These are phyloP conservation scores for Trypanosoma melophagium DNA, from an alignment of 208 protist species.

Conservation along the genomic window DNA sequence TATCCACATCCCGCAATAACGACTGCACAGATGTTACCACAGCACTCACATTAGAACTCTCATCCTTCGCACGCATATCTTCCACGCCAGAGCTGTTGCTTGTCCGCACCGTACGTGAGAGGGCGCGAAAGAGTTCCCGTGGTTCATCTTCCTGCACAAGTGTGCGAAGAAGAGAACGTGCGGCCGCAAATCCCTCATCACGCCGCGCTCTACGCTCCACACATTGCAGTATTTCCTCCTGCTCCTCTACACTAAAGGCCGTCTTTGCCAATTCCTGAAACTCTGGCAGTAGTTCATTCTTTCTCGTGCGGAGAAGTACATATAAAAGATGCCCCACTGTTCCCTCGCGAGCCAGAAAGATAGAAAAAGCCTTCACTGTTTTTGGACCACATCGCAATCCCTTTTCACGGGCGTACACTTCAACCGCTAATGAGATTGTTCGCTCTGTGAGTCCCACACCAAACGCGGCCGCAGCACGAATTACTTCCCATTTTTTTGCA, in stretches of 20 bases:
- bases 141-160: constrained; percentile 29
- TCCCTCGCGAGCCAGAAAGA: constrained; percentile 30
- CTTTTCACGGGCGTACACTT: constrained; percentile 60
- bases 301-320: constrained; percentile 53
- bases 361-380: constrained; percentile 56
- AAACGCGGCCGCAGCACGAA: constrained; percentile 32
- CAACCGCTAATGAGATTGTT: constrained; percentile 60
- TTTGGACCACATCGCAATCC: constrained; percentile 69
- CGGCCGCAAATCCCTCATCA: constrained; percentile 28
- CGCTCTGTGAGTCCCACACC: constrained; percentile 37
- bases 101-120: not conserved
- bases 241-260: constrained; percentile 34
- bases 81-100: not conserved
- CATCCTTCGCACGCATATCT: not conserved
- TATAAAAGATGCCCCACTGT: constrained; percentile 44
- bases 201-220: constrained; percentile 18
- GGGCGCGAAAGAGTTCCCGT: constrained; percentile 2
- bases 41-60: not conserved
- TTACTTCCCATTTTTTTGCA: constrained; percentile 76
- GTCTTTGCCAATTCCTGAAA: constrained; percentile 43
- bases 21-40: constrained; percentile 5
- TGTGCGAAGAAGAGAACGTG: constrained; percentile 28
- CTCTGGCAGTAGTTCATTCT: constrained; percentile 47
- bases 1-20: constrained; percentile 19
- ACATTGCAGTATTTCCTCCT: constrained; percentile 25